These are phyloP conservation scores for Leptographium wingfieldii DNA, from an alignment of 2,329 filamentous ascomycete species.

Conservation along the genomic window DNA sequence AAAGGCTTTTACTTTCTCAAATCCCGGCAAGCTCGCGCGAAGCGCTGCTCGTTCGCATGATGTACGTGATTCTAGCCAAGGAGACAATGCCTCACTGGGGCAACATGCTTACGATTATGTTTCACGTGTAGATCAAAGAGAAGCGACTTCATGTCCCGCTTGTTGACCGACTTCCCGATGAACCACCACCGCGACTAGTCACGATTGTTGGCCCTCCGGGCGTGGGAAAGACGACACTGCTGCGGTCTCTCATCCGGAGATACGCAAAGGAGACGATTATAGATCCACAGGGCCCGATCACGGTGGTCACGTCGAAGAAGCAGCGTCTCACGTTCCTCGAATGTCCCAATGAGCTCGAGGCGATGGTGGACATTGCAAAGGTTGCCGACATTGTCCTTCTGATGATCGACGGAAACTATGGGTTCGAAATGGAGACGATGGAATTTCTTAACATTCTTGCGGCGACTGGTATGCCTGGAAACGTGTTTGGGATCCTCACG, in stretches of 20 bases:
- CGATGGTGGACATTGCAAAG: constrained; percentile 95
- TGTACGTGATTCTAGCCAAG: constrained; percentile 27
- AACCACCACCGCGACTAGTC: constrained; percentile 85
- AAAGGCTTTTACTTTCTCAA: constrained; percentile 79
- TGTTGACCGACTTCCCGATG: constrained; percentile 89
- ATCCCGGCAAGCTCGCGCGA: constrained; percentile 67
- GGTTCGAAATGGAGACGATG: constrained; percentile 99
- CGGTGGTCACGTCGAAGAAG: constrained; percentile 92
- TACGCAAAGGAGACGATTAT: constrained; percentile 94
- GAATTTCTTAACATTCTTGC: constrained; percentile 91
- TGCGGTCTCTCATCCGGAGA: constrained; percentile 78
- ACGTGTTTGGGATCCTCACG: constrained; percentile 93
- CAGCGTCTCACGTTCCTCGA: constrained; percentile 91
- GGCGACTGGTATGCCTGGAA: constrained; percentile 95
- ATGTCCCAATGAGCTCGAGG: constrained; percentile 90
- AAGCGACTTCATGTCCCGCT: constrained; percentile 93
- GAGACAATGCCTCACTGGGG: neutral
- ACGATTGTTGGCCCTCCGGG: constrained; percentile 80
- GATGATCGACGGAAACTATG: constrained; percentile 98
- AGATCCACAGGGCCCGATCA: constrained; percentile 81
- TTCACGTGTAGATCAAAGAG: constrained; percentile 61
- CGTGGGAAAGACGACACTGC: constrained; percentile 17
- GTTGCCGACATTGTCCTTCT: constrained; percentile 93
- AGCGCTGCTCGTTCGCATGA: constrained; percentile 62
- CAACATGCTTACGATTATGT: neutral